Evolutionary conservation across 2,329 filamentous ascomycete genomes (phyloP).

Genomic region (Reticulascus tulasneorum): DNA sequence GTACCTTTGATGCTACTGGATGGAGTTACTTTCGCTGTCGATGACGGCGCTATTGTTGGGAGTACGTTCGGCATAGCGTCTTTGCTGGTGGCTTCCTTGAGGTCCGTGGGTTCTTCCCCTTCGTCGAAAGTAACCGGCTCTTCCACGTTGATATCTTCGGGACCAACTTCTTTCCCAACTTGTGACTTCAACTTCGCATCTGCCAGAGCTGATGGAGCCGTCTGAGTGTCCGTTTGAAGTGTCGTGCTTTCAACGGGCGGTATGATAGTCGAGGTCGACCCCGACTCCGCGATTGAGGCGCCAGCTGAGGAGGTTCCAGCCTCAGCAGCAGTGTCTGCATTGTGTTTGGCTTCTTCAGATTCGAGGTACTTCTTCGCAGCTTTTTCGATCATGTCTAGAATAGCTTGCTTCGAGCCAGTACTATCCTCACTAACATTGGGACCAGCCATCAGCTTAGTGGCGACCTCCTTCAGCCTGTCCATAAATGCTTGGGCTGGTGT

Average conservation of each 20-base stretch:
- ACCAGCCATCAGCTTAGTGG: constrained; percentile 37
- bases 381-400: constrained; percentile 45
- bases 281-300: background rate
- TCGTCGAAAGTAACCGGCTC: constrained; percentile 21
- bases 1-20: constrained; percentile 2
- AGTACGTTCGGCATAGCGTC: too few relatives aligned
- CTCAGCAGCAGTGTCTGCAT: constrained; percentile 1
- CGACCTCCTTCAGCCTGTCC: constrained; percentile 34
- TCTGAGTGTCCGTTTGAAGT: background rate
- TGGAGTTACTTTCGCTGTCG: background rate
- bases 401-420: constrained; percentile 38
- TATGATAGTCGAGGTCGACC: too few relatives aligned
- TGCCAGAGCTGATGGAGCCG: background rate
- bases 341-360: constrained; percentile 25
- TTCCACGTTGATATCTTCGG: constrained; percentile 49
- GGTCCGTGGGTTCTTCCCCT: constrained; percentile 22
- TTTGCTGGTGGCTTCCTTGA: constrained; percentile 11
- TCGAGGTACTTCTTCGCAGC: constrained; percentile 49
- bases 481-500: constrained; percentile 28
- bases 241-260: too few relatives aligned
- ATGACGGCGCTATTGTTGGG: constrained; percentile 2
- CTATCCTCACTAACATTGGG: constrained; percentile 25
- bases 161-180: constrained; percentile 14
- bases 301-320: background rate
- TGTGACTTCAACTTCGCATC: background rate